A percentile compares a stretch with the other conserved stretches of the same genome.
phyloP scores from a whole-genome alignment of 192 early-diverging fungal species.

The Haplosporangium gracile region DNA sequence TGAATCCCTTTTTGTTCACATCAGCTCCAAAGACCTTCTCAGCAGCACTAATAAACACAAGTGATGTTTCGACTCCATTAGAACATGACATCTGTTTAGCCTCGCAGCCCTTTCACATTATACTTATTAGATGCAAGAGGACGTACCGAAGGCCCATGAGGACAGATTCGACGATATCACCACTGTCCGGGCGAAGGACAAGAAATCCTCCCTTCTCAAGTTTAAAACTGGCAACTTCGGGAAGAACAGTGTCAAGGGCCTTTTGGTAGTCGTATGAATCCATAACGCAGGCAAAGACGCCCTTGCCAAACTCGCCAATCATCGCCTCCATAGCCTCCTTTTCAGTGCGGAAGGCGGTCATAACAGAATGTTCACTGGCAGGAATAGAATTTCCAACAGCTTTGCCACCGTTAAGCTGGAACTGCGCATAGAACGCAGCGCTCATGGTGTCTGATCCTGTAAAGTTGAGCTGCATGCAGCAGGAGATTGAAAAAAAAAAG shows the following conservation, averaged over 20 bases:
- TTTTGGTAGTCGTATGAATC: slow-evolving; percentile 89
- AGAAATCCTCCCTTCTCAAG: slow-evolving; percentile 82
- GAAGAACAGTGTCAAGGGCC: slow-evolving; percentile 82
- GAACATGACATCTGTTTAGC: neutral
- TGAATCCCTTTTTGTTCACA: slow-evolving; percentile 84
- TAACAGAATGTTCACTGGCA: slow-evolving; percentile 93
- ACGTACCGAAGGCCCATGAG: slow-evolving; percentile 75
- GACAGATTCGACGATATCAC: slow-evolving; percentile 83
- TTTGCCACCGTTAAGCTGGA: slow-evolving; percentile 77
- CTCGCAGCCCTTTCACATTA: neutral
- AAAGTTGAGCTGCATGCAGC: slow-evolving; percentile 76
- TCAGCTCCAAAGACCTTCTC: slow-evolving; percentile 80
- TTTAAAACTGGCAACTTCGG: slow-evolving; percentile 75
- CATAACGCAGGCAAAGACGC: slow-evolving; percentile 90
- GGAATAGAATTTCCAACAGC: slow-evolving; percentile 85
- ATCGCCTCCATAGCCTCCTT: slow-evolving; percentile 77
- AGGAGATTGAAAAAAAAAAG: slow-evolving; percentile 5
- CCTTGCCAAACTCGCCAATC: slow-evolving; percentile 77
- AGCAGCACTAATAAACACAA: slow-evolving; percentile 61
- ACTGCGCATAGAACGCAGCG: slow-evolving; percentile 86
- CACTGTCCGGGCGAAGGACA: slow-evolving; percentile 88
- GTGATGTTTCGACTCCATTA: neutral
- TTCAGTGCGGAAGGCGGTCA: slow-evolving; percentile 82
- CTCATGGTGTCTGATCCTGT: slow-evolving; percentile 84
- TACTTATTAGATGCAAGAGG: neutral